A percentile compares a stretch with the other conserved stretches of the same genome.
These are phyloP conservation scores for Logfia minima DNA, from an alignment of 129 eudicot species.

Conservation along the genomic window DNA sequence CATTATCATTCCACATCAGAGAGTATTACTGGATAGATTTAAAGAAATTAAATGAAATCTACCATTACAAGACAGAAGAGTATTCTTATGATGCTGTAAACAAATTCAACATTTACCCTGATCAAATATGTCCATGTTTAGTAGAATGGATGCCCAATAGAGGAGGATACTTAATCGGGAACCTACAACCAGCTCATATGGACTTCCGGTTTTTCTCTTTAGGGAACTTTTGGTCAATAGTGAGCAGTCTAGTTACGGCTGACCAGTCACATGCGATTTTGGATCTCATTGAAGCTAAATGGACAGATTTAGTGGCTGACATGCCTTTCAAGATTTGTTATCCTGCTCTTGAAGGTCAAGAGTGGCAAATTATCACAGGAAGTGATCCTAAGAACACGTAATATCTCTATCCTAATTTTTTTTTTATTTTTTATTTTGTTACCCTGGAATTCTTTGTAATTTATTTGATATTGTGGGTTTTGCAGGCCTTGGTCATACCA, in stretches of 20 bases:
- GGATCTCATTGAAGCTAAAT: constrained; percentile 74
- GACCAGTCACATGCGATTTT: constrained; percentile 61
- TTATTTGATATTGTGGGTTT: neutral
- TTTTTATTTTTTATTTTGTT: neutral
- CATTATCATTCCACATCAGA: constrained; percentile 71
- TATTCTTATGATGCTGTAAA: constrained; percentile 73
- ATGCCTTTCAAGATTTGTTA: constrained; percentile 87
- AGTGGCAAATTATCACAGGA: constrained; percentile 80
- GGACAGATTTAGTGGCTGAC: constrained; percentile 69
- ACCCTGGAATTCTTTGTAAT: neutral
- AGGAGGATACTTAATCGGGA: constrained; percentile 85
- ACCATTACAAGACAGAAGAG: constrained; percentile 80
- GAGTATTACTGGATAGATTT: constrained; percentile 83
- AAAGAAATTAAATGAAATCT: constrained; percentile 70
- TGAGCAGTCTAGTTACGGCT: constrained; percentile 47
- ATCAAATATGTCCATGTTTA: constrained; percentile 65
- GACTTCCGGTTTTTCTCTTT: constrained; percentile 72
- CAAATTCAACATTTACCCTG: constrained; percentile 80
- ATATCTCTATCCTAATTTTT: constrained; percentile 18
- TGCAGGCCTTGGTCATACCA: constrained; percentile 86
- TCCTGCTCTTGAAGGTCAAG: constrained; percentile 75
- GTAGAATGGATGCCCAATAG: constrained; percentile 72
- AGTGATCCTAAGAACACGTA: constrained; percentile 89
- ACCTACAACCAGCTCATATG: constrained; percentile 84
- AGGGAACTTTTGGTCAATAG: constrained; percentile 69